phyloP scores from a whole-genome alignment of 345 rosid species.

The Citrus australasica region DNA sequence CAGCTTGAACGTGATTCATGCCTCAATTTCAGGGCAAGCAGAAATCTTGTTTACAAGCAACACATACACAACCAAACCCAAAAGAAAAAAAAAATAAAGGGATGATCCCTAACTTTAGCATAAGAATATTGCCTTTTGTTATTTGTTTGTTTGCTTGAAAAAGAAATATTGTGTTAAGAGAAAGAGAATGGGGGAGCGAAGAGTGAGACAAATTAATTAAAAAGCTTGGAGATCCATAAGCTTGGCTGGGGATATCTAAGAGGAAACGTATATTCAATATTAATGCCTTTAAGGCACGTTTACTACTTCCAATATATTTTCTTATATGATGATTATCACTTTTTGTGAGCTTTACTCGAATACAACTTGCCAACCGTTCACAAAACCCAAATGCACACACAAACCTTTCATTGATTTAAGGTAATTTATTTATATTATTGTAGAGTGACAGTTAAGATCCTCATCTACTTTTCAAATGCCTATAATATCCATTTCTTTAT shows the following conservation, averaged over 20 bases:
- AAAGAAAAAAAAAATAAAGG: too few species aligned
- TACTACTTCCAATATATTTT: background rate
- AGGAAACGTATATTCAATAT: background rate
- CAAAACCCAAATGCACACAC: too few species aligned
- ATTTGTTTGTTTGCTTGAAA: background rate
- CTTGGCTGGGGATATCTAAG: too few species aligned
- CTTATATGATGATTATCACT: background rate
- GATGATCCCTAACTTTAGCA: background rate
- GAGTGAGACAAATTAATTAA: background rate
- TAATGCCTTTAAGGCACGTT: background rate
- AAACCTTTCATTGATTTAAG: too few species aligned
- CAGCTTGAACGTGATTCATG: background rate
- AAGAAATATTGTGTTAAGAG: background rate
- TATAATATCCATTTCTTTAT: too few species aligned
- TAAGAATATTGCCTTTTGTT: background rate
- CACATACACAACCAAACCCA: background rate
- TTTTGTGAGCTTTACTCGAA: conserved; percentile 3
- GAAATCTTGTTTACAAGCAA: conserved; percentile 8
- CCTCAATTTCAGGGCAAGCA: background rate
- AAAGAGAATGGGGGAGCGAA: background rate
- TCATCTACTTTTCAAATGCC: too few species aligned
- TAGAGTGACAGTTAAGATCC: too few species aligned
- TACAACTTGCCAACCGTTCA: background rate
- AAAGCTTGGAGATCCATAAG: background rate
- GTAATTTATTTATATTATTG: too few species aligned